These are phyloP conservation scores for Beta vulgaris DNA, from an alignment of 148 eudicot species.

Conservation along the genomic window DNA sequence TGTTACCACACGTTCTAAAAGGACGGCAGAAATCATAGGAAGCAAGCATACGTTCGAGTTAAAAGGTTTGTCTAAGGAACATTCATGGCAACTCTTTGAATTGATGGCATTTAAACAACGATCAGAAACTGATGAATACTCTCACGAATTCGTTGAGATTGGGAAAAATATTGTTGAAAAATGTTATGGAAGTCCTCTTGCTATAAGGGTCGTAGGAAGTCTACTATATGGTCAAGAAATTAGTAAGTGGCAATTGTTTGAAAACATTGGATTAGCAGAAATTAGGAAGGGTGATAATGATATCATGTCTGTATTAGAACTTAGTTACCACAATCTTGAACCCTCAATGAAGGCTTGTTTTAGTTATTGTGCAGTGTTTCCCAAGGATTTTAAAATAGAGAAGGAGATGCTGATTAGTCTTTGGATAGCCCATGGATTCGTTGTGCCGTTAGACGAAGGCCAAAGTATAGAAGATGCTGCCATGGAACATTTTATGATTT, in stretches of 20 bases:
- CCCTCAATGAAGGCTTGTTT: not conserved
- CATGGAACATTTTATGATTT: not conserved
- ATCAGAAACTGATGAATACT: not conserved
- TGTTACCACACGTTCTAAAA: not conserved
- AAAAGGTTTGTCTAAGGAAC: not conserved
- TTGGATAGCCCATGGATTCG: constrained; percentile 4
- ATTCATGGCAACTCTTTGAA: not conserved
- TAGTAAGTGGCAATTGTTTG: not conserved
- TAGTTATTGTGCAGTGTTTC: not conserved
- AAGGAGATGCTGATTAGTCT: not conserved
- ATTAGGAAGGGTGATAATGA: not conserved
- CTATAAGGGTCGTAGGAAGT: constrained; percentile 2
- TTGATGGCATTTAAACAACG: not conserved
- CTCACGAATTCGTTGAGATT: not conserved
- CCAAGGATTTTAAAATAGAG: not conserved
- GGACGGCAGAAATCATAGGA: not conserved
- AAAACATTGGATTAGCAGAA: not conserved
- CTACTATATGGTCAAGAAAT: not conserved
- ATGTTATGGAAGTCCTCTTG: not conserved
- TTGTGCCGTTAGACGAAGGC: not conserved
- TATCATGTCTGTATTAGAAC: not conserved
- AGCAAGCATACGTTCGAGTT: not conserved
- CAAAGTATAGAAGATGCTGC: constrained; percentile 7
- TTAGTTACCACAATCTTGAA: not conserved
- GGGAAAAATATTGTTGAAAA: not conserved